Evolutionary conservation across 345 rosid species (phyloP).

Genomic region (Lepidium sativum): DNA sequence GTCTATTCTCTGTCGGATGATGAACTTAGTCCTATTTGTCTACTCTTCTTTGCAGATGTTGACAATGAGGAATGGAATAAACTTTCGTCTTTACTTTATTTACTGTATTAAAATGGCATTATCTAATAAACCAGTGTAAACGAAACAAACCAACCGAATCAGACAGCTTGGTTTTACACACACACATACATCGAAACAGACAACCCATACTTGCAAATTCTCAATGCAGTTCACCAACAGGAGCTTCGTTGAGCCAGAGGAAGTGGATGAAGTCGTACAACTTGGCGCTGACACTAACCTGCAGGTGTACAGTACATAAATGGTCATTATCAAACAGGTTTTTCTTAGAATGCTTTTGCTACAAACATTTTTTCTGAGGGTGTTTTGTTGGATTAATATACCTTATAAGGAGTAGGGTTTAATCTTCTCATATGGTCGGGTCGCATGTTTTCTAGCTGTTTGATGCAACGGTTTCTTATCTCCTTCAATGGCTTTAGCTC

Average conservation of each 20-base stretch:
- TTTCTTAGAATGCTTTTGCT: neutral
- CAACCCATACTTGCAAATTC: neutral
- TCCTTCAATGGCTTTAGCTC: conserved; percentile 62
- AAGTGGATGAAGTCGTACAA: conserved; percentile 89
- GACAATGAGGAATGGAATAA: conserved; percentile 70
- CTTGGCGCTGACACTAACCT: conserved; percentile 87
- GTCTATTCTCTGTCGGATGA: neutral
- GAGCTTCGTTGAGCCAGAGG: conserved; percentile 98
- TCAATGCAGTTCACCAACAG: conserved; percentile 84
- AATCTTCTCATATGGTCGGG: conserved; percentile 88
- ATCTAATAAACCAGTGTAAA: too few relatives aligned
- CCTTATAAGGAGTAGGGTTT: conserved; percentile 96
- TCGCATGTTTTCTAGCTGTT: conserved; percentile 81
- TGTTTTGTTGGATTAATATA: conserved; percentile 13
- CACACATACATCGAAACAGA: too few relatives aligned
- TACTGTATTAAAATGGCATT: too few relatives aligned
- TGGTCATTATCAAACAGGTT: neutral
- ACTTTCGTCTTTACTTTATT: too few relatives aligned
- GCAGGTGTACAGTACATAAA: conserved; percentile 15
- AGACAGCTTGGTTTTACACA: too few relatives aligned
- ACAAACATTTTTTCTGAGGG: neutral
- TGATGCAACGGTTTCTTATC: conserved; percentile 65
- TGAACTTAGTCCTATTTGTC: neutral
- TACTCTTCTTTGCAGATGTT: conserved; percentile 50
- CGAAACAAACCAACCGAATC: too few relatives aligned